Evolutionary conservation across 1,284 basidiomycete species (phyloP).

Genomic region (Amylostereum chailletii): DNA sequence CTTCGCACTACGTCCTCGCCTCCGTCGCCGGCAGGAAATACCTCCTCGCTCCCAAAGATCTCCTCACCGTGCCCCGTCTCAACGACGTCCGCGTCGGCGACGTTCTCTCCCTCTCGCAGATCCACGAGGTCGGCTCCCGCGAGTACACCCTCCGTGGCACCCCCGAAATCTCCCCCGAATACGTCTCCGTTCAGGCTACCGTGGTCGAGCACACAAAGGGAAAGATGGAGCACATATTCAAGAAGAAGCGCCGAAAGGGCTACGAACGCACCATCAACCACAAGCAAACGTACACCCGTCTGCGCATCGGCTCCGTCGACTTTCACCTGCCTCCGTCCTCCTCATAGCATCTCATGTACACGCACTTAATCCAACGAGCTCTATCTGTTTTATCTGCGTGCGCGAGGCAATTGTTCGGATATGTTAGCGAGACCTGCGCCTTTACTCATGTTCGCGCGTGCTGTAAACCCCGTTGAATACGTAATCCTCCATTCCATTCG

Average conservation of each 20-base stretch:
- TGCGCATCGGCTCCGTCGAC: conserved; percentile 72
- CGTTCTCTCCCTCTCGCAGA: conserved; percentile 73
- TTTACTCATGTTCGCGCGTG: too few species aligned
- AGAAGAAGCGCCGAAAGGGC: conserved; percentile 97
- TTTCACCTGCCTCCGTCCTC: conserved; percentile 13
- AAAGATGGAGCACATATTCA: conserved; percentile 82
- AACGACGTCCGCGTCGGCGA: conserved; percentile 80
- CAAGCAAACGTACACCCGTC: conserved; percentile 90
- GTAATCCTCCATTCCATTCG: too few species aligned
- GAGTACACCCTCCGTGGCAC: conserved; percentile 87
- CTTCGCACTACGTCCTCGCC: conserved; percentile 84
- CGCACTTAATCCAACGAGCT: too few species aligned
- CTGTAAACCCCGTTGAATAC: too few species aligned
- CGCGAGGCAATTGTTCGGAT: too few species aligned
- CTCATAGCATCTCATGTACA: too few species aligned
- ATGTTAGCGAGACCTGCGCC: too few species aligned
- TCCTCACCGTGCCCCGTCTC: conserved; percentile 87
- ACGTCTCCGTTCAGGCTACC: conserved; percentile 76
- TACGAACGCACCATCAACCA: conserved; percentile 79
- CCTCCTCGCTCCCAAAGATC: conserved; percentile 81
- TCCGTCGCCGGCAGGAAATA: conserved; percentile 85
- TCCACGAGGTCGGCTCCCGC: conserved; percentile 91
- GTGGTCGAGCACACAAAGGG: conserved; percentile 97
- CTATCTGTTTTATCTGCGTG: too few species aligned
- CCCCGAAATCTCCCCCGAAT: conserved; percentile 47